These are phyloP conservation scores for Silybum marianum DNA, from an alignment of 129 eudicot genomes.

Conservation along the genomic window DNA sequence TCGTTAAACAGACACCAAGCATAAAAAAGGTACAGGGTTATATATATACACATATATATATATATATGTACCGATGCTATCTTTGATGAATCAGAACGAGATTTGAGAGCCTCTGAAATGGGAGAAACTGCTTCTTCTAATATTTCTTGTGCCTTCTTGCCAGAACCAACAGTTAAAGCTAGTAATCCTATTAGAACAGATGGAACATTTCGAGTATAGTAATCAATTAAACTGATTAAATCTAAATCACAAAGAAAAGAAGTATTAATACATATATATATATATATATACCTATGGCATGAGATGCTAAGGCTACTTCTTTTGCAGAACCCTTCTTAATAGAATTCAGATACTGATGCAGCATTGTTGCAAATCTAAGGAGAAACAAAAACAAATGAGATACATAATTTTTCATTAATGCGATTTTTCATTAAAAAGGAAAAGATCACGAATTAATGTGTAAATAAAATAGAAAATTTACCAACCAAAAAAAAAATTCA, in stretches of 20 bases:
- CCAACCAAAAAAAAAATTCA: neutral
- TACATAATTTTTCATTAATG: no score
- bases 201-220: neutral
- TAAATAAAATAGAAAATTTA: neutral
- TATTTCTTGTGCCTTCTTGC: slow-evolving; percentile 82
- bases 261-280: slow-evolving; percentile 14
- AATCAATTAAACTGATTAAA: neutral
- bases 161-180: slow-evolving; percentile 83
- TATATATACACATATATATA: neutral
- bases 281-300: slow-evolving; percentile 57
- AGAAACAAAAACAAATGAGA: neutral
- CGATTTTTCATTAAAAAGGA: neutral
- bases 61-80: slow-evolving; percentile 54
- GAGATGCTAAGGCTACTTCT: slow-evolving; percentile 86
- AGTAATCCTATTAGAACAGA: slow-evolving; percentile 57
- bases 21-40: neutral
- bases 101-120: slow-evolving; percentile 78
- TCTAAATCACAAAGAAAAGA: neutral
- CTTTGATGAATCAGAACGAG: slow-evolving; percentile 67
- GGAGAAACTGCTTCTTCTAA: slow-evolving; percentile 70
- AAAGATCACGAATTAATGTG: neutral
- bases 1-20: neutral
- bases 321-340: slow-evolving; percentile 80
- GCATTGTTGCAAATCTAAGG: slow-evolving; percentile 73
- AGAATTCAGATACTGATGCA: slow-evolving; percentile 75